Percentiles rank a stretch among this genome's conserved stretches.
Evolutionary conservation across 2,329 filamentous ascomycete genomes (phyloP).

Genomic region (Decorospora gaudefroyi): DNA sequence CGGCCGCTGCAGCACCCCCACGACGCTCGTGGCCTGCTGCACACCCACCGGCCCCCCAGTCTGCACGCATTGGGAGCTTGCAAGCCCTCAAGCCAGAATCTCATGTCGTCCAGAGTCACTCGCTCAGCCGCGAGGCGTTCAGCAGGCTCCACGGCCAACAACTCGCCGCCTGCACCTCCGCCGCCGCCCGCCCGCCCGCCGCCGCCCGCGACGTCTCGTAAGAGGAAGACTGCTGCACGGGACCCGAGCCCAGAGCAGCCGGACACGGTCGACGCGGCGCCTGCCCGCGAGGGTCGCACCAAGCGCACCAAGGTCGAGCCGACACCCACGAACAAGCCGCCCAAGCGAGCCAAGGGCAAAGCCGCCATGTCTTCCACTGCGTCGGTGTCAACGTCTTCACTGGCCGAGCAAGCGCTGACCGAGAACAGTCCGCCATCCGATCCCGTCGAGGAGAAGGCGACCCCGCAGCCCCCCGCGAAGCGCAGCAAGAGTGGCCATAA

Average conservation of each 20-base stretch:
- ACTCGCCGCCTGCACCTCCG: conserved; percentile 43
- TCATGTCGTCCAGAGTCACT: conserved; percentile 97
- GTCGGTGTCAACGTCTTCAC: conserved; percentile 54
- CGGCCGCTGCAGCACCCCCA: conserved; percentile 21
- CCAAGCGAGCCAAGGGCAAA: conserved; percentile 64
- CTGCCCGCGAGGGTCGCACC: conserved; percentile 43
- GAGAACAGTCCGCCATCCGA: conserved; percentile 63
- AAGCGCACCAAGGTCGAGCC: conserved; percentile 70
- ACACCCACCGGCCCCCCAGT: conserved; percentile 37
- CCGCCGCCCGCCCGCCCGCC: conserved; percentile 51
- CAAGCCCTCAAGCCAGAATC: conserved; percentile 54
- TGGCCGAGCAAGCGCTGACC: conserved; percentile 24
- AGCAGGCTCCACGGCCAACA: conserved; percentile 60
- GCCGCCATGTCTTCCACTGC: conserved; percentile 72
- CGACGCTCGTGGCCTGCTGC: conserved; percentile 39
- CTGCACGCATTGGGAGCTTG: conserved; percentile 36
- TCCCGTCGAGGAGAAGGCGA: conserved; percentile 65
- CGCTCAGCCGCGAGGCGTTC: conserved; percentile 92
- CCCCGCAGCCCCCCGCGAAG: conserved; percentile 65
- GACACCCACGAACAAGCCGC: conserved; percentile 50
- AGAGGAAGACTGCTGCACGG: conserved; percentile 71
- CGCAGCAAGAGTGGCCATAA: conserved; percentile 77
- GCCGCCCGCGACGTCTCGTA: conserved; percentile 61
- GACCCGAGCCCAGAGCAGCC: conserved; percentile 55
- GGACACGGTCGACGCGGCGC: conserved; percentile 27